Percentiles rank a stretch among this genome's conserved stretches.
These are phyloP conservation scores for Adansonia madagascariensis DNA, from an alignment of 441 rosid species.

Conservation along the genomic window DNA sequence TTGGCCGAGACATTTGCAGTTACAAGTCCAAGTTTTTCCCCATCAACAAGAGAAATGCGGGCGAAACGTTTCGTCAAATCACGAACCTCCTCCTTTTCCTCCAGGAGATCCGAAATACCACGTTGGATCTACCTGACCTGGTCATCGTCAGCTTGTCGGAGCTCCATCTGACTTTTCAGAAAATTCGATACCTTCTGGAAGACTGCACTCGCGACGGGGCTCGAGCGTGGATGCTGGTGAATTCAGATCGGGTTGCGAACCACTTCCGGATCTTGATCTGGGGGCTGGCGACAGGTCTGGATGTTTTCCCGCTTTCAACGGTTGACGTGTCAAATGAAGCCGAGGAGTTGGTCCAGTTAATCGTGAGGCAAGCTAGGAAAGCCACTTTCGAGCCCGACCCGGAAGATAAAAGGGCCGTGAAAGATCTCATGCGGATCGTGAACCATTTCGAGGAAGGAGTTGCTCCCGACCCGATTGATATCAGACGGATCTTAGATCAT, in stretches of 20 bases:
- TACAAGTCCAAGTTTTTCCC: slow-evolving; percentile 48
- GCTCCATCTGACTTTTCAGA: slow-evolving; percentile 70
- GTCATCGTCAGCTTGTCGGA: slow-evolving; percentile 58
- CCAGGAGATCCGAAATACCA: slow-evolving; percentile 47
- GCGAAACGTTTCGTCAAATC: slow-evolving; percentile 56
- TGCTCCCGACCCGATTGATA: slow-evolving; percentile 40
- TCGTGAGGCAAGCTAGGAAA: slow-evolving; percentile 55
- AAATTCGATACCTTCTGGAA: slow-evolving; percentile 55
- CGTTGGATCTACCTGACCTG: slow-evolving; percentile 35
- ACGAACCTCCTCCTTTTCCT: slow-evolving; percentile 50
- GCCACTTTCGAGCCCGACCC: slow-evolving; percentile 48
- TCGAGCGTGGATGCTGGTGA: slow-evolving; percentile 58
- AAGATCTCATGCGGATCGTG: slow-evolving; percentile 46
- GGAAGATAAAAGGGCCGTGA: slow-evolving; percentile 44
- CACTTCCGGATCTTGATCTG: slow-evolving; percentile 54
- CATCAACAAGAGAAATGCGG: slow-evolving; percentile 51
- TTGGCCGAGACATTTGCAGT: slow-evolving; percentile 45
- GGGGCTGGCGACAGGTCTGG: slow-evolving; percentile 58
- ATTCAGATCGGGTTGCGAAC: slow-evolving; percentile 53
- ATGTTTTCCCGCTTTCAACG: slow-evolving; percentile 52
- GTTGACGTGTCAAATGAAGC: slow-evolving; percentile 54
- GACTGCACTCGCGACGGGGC: slow-evolving; percentile 74
- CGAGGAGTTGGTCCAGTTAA: slow-evolving; percentile 52
- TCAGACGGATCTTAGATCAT: slow-evolving; percentile 47
- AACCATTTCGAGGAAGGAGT: slow-evolving; percentile 52